Conservation (phyloP, 2,329 filamentous ascomycete species). For the Colletotrichum tanaceti region DNA sequence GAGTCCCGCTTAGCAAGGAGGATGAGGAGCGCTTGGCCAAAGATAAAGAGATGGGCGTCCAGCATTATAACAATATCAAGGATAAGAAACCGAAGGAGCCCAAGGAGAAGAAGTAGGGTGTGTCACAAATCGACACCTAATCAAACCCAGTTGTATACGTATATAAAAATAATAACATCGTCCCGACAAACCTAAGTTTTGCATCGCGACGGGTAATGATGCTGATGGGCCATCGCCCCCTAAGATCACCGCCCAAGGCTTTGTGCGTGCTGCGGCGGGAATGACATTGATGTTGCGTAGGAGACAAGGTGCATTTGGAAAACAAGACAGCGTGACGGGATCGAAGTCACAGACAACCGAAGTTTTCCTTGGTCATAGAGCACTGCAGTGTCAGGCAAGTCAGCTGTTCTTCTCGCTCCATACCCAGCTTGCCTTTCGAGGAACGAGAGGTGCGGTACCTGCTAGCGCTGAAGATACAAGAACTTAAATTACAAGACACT, state of each 20-base stretch:
- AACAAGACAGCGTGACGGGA: no score
- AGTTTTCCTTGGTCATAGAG: no score
- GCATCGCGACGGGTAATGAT: not conserved
- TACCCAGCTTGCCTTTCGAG: no score
- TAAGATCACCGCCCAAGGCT: not conserved
- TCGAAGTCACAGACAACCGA: no score
- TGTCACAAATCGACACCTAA: constrained; percentile 30
- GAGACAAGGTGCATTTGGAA: not conserved
- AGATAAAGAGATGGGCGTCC: constrained; percentile 67
- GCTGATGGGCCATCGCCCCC: not conserved
- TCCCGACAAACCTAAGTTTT: not conserved
- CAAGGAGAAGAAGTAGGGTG: constrained; percentile 54
- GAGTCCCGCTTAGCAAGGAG: constrained; percentile 70
- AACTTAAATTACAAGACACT: not conserved
- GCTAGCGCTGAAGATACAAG: not conserved
- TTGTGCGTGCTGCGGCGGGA: not conserved
- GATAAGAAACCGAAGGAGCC: constrained; percentile 63
- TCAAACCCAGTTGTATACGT: constrained; percentile 5
- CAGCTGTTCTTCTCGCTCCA: no score
- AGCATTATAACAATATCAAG: constrained; percentile 68
- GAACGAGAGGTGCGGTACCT: not conserved
- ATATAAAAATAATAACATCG: not conserved
- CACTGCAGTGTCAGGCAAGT: no score
- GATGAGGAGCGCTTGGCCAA: constrained; percentile 62
- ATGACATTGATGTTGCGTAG: not conserved